Evolutionary conservation across 2,329 filamentous ascomycete species (phyloP), one percentile per base, ranked within the genome.

Genomic region (Xylariaceae sp.): DNA sequence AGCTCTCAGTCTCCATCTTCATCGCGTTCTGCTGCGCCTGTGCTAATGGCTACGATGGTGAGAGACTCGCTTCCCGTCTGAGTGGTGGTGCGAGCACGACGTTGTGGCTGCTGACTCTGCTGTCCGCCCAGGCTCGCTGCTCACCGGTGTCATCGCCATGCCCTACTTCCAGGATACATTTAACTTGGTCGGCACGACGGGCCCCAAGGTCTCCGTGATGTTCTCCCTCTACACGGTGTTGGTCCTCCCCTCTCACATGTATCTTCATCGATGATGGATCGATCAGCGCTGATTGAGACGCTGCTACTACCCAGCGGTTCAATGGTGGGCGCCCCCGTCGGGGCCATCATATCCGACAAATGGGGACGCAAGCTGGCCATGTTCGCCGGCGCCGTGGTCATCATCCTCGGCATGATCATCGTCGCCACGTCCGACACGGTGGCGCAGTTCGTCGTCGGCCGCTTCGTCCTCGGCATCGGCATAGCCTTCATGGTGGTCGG

Each of bases 221-320:
- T 62, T 60, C 36, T 68, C 65, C 5, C 57, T 70, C 16, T 70
- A 70, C 46, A 64, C 63, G 4, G 62, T 70, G 64, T 68, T 51
- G 42, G 64, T 56, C n/a, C 14, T 27, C 16, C n/a, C n/a, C n/a
- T n/a, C n/a, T n/a, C n/a, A n/a, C n/a, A n/a, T n/a, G n/a, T n/a
- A n/a, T n/a, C n/a, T n/a, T n/a, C n/a, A n/a, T n/a, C n/a, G n/a
- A n/a, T n/a, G n/a, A n/a, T n/a, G n/a, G n/a, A n/a, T n/a, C n/a
- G n/a, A n/a, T n/a, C n/a, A n/a, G n/a, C n/a, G n/a, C n/a, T n/a
- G n/a, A n/a, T n/a, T n/a, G n/a, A n/a, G n/a, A n/a, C n/a, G n/a
- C n/a, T n/a, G n/a, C n/a, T n/a, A n/a, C n/a, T n/a, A n/a, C n/a
- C 24, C 12, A 69, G 65, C 37, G 67, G 67, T 37, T 59, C 44